Conservation (phyloP, 2,329 filamentous ascomycete genomes). For the Periconia digitata region DNA sequence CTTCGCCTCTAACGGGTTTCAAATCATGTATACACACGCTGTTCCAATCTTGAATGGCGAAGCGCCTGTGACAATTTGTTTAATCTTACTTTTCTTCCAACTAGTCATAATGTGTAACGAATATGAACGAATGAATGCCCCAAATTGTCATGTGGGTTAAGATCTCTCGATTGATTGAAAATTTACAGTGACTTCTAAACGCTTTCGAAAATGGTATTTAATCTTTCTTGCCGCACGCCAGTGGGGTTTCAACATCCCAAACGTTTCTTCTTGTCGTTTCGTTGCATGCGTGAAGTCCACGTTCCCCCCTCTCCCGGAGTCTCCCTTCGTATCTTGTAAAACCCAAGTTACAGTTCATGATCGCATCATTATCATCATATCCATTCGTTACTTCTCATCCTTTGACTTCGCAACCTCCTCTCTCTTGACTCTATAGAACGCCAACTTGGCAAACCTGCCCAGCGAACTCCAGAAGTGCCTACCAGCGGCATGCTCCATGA, state of each 20-base stretch:
- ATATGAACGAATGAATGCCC: not conserved
- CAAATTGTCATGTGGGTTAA: not conserved
- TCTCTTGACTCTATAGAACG: constrained; percentile 75
- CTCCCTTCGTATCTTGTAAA: too few relatives aligned
- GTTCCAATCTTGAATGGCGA: not conserved
- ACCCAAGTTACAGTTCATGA: not conserved
- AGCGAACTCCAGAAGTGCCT: constrained; percentile 89
- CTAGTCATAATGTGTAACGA: not conserved
- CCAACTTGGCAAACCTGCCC: constrained; percentile 85
- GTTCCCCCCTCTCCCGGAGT: too few relatives aligned
- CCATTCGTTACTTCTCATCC: not conserved
- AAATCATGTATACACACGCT: not conserved
- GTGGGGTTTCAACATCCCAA: too few relatives aligned
- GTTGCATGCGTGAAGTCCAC: too few relatives aligned
- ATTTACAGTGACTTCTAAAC: too few relatives aligned
- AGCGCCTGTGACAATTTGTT: too few relatives aligned
- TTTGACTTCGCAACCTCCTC: constrained; percentile 46
- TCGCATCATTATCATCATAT: not conserved
- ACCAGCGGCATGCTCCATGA: constrained; percentile 85
- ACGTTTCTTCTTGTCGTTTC: too few relatives aligned
- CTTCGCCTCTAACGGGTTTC: too few relatives aligned
- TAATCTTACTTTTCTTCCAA: too few relatives aligned
- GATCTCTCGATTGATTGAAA: too few relatives aligned
- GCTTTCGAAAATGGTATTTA: not conserved
- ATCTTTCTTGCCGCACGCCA: too few relatives aligned